These are phyloP conservation scores for Boletales sp. DNA, from an alignment of 768 basidiomycete species.

Conservation along the genomic window DNA sequence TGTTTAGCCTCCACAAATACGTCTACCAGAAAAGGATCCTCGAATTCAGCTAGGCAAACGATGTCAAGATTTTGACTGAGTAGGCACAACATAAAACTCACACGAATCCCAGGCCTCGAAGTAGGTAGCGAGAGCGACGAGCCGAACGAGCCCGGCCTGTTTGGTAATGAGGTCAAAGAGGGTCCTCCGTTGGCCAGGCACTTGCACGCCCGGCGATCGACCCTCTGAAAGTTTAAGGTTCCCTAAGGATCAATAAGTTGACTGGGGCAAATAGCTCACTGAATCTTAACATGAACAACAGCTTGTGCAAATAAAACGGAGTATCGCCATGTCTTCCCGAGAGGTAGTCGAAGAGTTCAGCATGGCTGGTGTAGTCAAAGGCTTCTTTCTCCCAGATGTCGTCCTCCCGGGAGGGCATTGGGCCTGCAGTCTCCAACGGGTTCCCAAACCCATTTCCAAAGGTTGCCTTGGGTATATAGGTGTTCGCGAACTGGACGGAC, in stretches of 20 bases:
- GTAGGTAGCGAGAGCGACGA: slow-evolving; percentile 13
- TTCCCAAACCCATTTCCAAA: slow-evolving; percentile 16
- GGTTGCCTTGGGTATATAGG: slow-evolving; percentile 14
- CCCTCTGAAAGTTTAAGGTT: slow-evolving; percentile 3
- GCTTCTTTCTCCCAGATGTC: slow-evolving; percentile 14
- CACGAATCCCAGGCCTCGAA: slow-evolving; percentile 9
- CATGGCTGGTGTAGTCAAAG: slow-evolving; percentile 9
- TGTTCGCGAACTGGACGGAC: slow-evolving; percentile 17
- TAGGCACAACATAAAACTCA: background rate
- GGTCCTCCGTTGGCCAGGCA: slow-evolving; percentile 1
- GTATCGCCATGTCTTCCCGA: slow-evolving; percentile 5
- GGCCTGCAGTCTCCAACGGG: slow-evolving; percentile 3
- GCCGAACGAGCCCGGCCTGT: slow-evolving; percentile 6
- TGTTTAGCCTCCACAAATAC: slow-evolving; percentile 5
- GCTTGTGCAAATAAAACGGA: slow-evolving; percentile 13
- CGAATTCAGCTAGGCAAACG: background rate
- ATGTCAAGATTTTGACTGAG: background rate
- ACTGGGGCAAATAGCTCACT: slow-evolving; percentile 1
- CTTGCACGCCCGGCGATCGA: background rate
- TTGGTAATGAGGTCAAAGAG: slow-evolving; percentile 3
- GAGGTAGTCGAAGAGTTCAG: slow-evolving; percentile 9
- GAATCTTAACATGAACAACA: slow-evolving; percentile 17
- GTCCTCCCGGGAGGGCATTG: slow-evolving; percentile 5
- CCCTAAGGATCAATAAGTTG: background rate
- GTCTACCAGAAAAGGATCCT: background rate